Evolutionary conservation across 2,329 filamentous ascomycete genomes (phyloP).

Genomic region (Neonectria neomacrospora): DNA sequence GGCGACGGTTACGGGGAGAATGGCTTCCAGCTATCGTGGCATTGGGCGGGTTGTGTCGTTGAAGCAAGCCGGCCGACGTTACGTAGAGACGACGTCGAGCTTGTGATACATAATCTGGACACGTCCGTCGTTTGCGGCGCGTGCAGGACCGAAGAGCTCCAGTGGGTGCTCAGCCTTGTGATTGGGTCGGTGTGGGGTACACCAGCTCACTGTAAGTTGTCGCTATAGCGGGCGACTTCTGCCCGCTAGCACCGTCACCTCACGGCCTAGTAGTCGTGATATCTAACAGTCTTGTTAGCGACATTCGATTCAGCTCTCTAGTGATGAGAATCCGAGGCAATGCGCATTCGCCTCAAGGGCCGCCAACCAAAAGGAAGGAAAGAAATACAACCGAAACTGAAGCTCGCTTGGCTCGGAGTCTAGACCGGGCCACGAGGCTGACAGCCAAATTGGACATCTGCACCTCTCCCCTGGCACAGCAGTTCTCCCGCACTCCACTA

Average conservation of each 20-base stretch:
- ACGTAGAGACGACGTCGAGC: slow-evolving; percentile 23
- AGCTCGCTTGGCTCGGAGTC: slow-evolving; percentile 13
- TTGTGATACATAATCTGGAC: slow-evolving; percentile 40
- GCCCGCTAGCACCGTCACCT: too few species aligned
- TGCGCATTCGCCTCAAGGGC: too few species aligned
- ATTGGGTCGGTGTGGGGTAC: slow-evolving; percentile 37
- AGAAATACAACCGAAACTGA: background rate
- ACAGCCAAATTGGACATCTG: slow-evolving; percentile 9
- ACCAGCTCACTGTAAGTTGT: background rate
- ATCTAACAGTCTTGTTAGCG: too few species aligned
- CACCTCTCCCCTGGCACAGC: slow-evolving; percentile 6
- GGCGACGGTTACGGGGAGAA: slow-evolving; percentile 26
- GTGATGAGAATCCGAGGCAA: too few species aligned
- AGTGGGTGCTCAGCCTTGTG: slow-evolving; percentile 37
- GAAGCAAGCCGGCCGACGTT: slow-evolving; percentile 26
- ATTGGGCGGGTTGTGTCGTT: slow-evolving; percentile 23
- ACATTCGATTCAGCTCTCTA: too few species aligned
- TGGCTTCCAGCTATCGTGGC: slow-evolving; percentile 27
- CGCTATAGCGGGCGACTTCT: background rate
- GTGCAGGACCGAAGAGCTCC: slow-evolving; percentile 15
- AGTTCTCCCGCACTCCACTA: slow-evolving; percentile 29
- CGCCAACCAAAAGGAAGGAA: too few species aligned
- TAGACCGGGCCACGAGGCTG: slow-evolving; percentile 36
- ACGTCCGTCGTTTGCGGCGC: slow-evolving; percentile 24
- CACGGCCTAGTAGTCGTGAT: too few species aligned